These are phyloP conservation scores for Phyllosticta citriasiana DNA, from an alignment of 2,329 filamentous ascomycete genomes.

Conservation along the genomic window DNA sequence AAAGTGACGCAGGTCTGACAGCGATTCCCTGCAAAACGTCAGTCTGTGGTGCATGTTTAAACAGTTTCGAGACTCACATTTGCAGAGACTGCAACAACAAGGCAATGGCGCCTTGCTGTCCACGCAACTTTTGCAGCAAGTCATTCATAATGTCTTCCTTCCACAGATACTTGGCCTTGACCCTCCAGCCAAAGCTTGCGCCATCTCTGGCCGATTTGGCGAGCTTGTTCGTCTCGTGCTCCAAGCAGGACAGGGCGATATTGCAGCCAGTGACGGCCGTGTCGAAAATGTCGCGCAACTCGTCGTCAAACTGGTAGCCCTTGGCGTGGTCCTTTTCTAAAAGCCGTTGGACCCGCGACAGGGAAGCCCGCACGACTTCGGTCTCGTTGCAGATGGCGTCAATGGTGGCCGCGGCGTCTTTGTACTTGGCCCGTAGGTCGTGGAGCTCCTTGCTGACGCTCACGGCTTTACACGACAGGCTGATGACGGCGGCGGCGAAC, in stretches of 20 bases:
- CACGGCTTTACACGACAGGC: constrained; percentile 2
- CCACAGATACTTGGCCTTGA: constrained; percentile 9
- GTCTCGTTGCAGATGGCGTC: constrained; percentile 10
- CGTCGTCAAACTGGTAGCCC: not conserved
- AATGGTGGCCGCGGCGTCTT: constrained; percentile 8
- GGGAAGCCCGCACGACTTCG: constrained; percentile 8
- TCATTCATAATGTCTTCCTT: constrained; percentile 11
- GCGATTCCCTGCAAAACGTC: constrained; percentile 7
- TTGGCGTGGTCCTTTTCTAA: not conserved
- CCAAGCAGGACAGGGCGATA: constrained; percentile 8
- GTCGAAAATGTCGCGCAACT: constrained; percentile 10
- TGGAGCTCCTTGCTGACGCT: constrained; percentile 7
- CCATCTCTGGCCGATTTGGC: not conserved
- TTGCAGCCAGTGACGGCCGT: constrained; percentile 10
- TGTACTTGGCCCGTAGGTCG: constrained; percentile 1
- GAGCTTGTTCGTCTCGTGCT: constrained; percentile 8
- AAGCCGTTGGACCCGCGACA: constrained; percentile 8
- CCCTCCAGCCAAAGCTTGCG: constrained; percentile 1
- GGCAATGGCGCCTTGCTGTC: constrained; percentile 11
- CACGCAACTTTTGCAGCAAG: constrained; percentile 8
- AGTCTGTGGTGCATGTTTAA: not conserved
- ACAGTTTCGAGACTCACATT: constrained; percentile 5
- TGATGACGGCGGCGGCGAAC: not conserved
- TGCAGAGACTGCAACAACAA: constrained; percentile 11
- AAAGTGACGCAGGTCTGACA: constrained; percentile 8